Evolutionary conservation across 805 yeast genomes (phyloP).

Genomic region (Candida mattraensis): DNA sequence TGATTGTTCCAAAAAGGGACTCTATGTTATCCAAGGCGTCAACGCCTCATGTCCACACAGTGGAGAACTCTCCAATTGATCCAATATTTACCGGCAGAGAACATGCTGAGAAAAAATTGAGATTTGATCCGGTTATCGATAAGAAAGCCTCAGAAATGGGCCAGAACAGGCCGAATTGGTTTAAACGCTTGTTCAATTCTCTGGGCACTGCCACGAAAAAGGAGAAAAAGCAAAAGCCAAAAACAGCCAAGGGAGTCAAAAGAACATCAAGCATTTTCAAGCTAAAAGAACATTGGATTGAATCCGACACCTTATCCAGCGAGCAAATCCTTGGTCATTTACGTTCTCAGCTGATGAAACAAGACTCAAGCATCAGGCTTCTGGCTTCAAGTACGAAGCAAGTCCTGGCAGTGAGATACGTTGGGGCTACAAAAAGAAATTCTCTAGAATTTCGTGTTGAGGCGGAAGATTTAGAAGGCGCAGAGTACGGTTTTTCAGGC

Average conservation of each 20-base stretch:
- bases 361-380: constrained; percentile 6
- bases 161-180: constrained; percentile 14
- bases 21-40: constrained; percentile 10
- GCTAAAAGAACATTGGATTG: constrained; percentile 5
- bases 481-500: constrained; percentile 35
- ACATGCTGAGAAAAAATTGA: constrained; percentile 6
- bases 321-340: constrained; percentile 8
- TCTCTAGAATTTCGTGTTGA: constrained; percentile 22
- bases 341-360: constrained; percentile 5
- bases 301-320: constrained; percentile 3
- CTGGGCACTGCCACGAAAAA: constrained; percentile 3
- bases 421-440: constrained; percentile 11
- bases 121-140: constrained; percentile 10
- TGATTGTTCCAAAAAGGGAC: constrained; percentile 10
- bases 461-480: constrained; percentile 28
- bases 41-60: constrained; percentile 15
- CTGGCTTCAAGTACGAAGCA: constrained; percentile 5
- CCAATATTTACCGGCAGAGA: constrained; percentile 19
- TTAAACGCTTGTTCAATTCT: constrained; percentile 8
- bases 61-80: constrained; percentile 30
- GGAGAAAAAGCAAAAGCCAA: background rate
- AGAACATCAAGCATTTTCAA: constrained; percentile 2
- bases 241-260: constrained; percentile 1
- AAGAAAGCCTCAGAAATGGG: background rate
- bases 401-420: constrained; percentile 8